Evolutionary conservation across 2,329 filamentous ascomycete genomes (phyloP).

Genomic region (Didymella pinodella): DNA sequence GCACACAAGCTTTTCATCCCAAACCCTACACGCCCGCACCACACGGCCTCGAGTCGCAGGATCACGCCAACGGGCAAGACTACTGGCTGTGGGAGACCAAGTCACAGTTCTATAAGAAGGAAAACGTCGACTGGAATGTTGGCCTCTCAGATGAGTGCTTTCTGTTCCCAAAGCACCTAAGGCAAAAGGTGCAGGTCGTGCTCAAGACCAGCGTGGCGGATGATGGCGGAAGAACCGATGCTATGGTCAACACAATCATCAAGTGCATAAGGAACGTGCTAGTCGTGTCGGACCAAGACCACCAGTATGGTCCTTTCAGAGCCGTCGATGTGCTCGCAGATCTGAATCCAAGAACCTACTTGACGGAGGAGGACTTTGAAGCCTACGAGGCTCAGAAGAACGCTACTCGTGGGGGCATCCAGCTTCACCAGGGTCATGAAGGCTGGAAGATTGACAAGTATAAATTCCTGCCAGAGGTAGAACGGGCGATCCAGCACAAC

Average conservation of each 20-base stretch:
- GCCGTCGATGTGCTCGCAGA: constrained; percentile 50
- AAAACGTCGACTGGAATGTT: constrained; percentile 15
- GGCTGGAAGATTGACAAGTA: constrained; percentile 55
- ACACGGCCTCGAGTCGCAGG: constrained; percentile 13
- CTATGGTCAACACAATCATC: constrained; percentile 59
- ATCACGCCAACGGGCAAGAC: constrained; percentile 15
- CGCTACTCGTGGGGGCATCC: constrained; percentile 17
- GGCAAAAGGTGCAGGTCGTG: constrained; percentile 50
- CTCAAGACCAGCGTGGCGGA: constrained; percentile 65
- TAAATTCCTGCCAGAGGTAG: constrained; percentile 61
- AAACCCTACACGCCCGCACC: constrained; percentile 11
- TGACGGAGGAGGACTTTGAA: constrained; percentile 48
- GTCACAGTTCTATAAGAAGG: constrained; percentile 18
- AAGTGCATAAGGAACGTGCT: constrained; percentile 61
- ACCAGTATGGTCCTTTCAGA: constrained; percentile 53
- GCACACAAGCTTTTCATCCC: constrained; percentile 22
- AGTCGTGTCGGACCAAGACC: constrained; percentile 63
- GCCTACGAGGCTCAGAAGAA: constrained; percentile 42
- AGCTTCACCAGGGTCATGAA: constrained; percentile 43
- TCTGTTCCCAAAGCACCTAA: constrained; percentile 45
- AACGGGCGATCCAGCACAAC: constrained; percentile 50
- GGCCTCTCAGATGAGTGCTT: constrained; percentile 31
- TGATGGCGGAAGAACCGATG: constrained; percentile 58
- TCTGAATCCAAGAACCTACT: constrained; percentile 48
- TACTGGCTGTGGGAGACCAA: constrained; percentile 29